A percentile compares a stretch with the other conserved stretches of the same genome.
Evolutionary conservation across 140 eudicot genomes (phyloP).

Genomic region (Oenanthe javanica): DNA sequence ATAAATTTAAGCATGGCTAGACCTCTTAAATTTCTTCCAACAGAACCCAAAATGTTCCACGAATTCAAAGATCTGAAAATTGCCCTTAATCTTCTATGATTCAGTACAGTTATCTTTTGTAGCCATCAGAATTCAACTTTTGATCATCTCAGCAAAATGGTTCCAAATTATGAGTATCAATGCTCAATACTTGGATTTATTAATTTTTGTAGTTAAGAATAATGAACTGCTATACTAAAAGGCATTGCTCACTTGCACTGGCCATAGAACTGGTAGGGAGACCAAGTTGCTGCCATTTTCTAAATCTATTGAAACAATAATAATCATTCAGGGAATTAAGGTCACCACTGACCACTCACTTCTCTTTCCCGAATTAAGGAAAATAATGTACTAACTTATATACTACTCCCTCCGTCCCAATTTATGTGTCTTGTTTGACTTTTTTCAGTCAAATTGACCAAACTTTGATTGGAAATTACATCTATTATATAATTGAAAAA

Average conservation of each 20-base stretch:
- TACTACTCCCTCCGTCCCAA: not conserved
- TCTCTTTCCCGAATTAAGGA: not conserved
- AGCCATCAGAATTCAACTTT: not conserved
- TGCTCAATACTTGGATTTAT: not conserved
- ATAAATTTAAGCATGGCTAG: not conserved
- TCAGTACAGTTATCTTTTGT: not conserved
- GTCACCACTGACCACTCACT: not conserved
- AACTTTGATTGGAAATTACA: too few species aligned
- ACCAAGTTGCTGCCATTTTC: not conserved
- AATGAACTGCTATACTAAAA: not conserved
- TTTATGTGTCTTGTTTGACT: too few species aligned
- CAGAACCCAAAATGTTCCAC: not conserved
- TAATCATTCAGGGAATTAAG: not conserved
- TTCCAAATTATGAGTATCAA: not conserved
- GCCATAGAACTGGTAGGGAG: not conserved
- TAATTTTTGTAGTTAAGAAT: not conserved
- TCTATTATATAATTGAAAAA: too few species aligned
- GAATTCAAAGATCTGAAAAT: not conserved
- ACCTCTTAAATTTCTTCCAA: not conserved
- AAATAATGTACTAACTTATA: not conserved
- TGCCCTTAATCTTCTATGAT: not conserved
- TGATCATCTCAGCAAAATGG: not conserved
- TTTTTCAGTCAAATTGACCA: too few species aligned
- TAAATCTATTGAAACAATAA: not conserved
- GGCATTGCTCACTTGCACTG: not conserved